Base-by-base conservation (phyloP, 108 stramenopile species). In the Bacterosira constricta region DNA sequence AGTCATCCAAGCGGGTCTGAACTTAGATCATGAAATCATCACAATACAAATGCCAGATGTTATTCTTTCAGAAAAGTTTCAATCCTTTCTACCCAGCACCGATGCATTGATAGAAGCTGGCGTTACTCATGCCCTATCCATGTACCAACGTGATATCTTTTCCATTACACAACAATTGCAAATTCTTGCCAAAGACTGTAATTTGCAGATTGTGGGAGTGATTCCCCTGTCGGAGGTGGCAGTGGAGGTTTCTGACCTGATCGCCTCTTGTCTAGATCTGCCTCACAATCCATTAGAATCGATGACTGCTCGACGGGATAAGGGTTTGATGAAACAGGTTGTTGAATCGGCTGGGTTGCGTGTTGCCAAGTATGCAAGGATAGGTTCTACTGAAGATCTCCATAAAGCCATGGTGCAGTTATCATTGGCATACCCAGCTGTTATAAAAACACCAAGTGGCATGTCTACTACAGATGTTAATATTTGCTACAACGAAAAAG, bases 371-470 rank as follows among this genome's bases (percentile, higher is more conserved):
- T 75, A 55, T 54, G 58, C 58, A 13, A 54, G 79, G 8, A 27
- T 80, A 12, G 35, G 34, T 20, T 38, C 37, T 9, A 42, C 59
- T 17, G 21, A 51, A 42, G 67, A 80, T 31, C 35, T 74, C 4
- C 20, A 9, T 15, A 11, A 13, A 6, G 73, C 66, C 20, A 52
- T 80, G 23, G 59, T 46, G 30, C 45, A 46, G 46, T 52, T 80
- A 27, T 52, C 65, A 18, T 37, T 80, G 21, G 66, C 45, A 18
- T 80, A 51, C 25, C 73, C 79, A 11, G 68, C 75, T 12, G 79
- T 80, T 23, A 49, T 80, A 5, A 80, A 80, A 49, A 80, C 79
- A 26, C 79, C 79, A n/a, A 21, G 55, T 10, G 79, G 79, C n/a
- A 75, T 75, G 68, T 55, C 66, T 39, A 80, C 79, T 4, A 58